These are phyloP conservation scores for Epichloe hybrida DNA, from an alignment of 2,329 filamentous ascomycete species.

Conservation along the genomic window DNA sequence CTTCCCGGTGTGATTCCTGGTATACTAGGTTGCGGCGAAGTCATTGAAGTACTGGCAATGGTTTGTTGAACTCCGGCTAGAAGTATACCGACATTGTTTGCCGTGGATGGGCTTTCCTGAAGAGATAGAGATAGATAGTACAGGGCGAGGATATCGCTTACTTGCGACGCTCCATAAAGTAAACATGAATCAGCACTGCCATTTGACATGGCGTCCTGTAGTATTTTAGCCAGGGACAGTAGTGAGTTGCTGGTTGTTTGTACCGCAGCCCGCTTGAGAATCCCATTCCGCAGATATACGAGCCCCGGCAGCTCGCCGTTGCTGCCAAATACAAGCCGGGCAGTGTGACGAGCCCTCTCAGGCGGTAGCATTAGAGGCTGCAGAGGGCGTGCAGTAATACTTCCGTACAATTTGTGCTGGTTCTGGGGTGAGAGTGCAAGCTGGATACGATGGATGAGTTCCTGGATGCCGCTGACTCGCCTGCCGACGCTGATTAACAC, in stretches of 20 bases:
- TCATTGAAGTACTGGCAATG: constrained; percentile 21
- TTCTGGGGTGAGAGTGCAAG: constrained; percentile 41
- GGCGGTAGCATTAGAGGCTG: constrained; percentile 66
- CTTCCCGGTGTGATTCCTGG: constrained; percentile 76
- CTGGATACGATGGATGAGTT: constrained; percentile 68
- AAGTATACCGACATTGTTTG: constrained; percentile 94
- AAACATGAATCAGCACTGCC: constrained; percentile 42
- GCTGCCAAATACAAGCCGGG: constrained; percentile 66
- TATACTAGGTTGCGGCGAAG: constrained; percentile 30
- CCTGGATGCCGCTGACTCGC: constrained; percentile 54
- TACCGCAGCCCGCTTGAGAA: constrained; percentile 64
- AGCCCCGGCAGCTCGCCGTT: constrained; percentile 71
- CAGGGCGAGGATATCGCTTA: constrained; percentile 82
- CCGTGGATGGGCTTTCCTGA: constrained; percentile 91
- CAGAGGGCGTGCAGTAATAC: constrained; percentile 4
- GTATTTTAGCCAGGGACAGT: constrained; percentile 90
- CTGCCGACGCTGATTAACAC: constrained; percentile 77
- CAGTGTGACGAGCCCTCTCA: constrained; percentile 69
- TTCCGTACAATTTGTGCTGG: constrained; percentile 5
- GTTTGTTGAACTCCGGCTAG: constrained; percentile 83
- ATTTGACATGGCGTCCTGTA: constrained; percentile 87
- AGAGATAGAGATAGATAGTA: constrained; percentile 93
- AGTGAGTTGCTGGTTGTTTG: constrained; percentile 94
- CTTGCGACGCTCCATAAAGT: constrained; percentile 54
- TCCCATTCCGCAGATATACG: constrained; percentile 53